Conservation (phyloP, 805 yeast species). For the Suhomyces vadensis region DNA sequence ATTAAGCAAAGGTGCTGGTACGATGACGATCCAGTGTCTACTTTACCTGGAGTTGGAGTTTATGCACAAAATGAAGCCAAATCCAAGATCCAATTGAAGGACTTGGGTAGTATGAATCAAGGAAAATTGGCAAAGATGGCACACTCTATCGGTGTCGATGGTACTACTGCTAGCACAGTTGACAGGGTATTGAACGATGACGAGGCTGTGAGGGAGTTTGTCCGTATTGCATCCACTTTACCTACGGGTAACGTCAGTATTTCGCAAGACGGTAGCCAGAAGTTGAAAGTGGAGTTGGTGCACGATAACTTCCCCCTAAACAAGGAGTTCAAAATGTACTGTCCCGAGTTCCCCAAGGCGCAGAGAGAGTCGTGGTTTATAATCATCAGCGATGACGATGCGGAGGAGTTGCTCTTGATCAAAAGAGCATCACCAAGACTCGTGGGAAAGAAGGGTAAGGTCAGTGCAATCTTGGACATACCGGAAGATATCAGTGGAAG, state of each 20-base stretch:
- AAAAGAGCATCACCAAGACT: slow-evolving; percentile 72
- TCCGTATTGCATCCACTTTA: slow-evolving; percentile 51
- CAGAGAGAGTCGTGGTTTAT: slow-evolving; percentile 95
- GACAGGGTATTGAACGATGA: slow-evolving; percentile 11
- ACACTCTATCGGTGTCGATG: slow-evolving; percentile 38
- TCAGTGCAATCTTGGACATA: slow-evolving; percentile 48
- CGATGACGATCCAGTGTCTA: slow-evolving; percentile 67
- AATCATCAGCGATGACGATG: slow-evolving; percentile 52
- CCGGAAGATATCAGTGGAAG: slow-evolving; percentile 50
- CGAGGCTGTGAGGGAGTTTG: slow-evolving; percentile 45
- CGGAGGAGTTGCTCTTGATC: slow-evolving; percentile 58
- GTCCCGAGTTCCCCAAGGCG: slow-evolving; percentile 83
- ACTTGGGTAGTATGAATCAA: slow-evolving; percentile 43
- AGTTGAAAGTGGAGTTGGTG: slow-evolving; percentile 45
- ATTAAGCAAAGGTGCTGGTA: slow-evolving; percentile 88
- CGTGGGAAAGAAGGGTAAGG: slow-evolving; percentile 37
- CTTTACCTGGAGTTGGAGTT: slow-evolving; percentile 49
- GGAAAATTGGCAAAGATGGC: slow-evolving; percentile 38
- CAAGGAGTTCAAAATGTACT: slow-evolving; percentile 64
- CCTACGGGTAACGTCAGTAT: slow-evolving; percentile 58
- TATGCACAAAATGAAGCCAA: slow-evolving; percentile 2
- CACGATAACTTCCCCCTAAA: slow-evolving; percentile 56
- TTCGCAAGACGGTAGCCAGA: slow-evolving; percentile 35
- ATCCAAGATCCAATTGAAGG: slow-evolving; percentile 29
- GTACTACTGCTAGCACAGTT: slow-evolving; percentile 26